A percentile compares a stretch with the other conserved stretches of the same genome.
Conservation (phyloP, 2,329 filamentous ascomycete species). For the Amauroascus niger region DNA sequence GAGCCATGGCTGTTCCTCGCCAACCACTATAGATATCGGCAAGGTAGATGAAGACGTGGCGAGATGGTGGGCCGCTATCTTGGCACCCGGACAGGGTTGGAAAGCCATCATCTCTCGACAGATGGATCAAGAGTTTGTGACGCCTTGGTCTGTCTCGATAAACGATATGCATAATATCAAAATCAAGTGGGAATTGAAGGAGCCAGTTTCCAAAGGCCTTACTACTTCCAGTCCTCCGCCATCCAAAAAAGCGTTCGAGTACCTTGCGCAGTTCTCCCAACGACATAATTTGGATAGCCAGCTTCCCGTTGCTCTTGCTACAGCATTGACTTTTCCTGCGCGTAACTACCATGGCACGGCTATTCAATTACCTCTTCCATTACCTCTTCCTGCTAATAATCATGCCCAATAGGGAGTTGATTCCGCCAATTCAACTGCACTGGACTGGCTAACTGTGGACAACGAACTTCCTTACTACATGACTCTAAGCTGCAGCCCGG, state of each 20-base stretch:
- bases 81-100: slow-evolving; percentile 8
- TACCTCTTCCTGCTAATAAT: slow-evolving; percentile 3
- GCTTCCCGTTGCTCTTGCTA: slow-evolving; percentile 6
- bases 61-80: slow-evolving; percentile 7
- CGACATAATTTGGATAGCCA: slow-evolving; percentile 8
- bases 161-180: not conserved
- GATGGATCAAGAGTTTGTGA: not conserved
- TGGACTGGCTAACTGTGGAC: not conserved
- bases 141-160: slow-evolving; percentile 9
- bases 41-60: slow-evolving; percentile 2
- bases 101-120: slow-evolving; percentile 5
- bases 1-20: slow-evolving; percentile 1
- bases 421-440: not conserved
- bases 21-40: slow-evolving; percentile 3
- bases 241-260: not conserved
- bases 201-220: not conserved
- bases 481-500: slow-evolving; percentile 6
- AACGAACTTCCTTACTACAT: slow-evolving; percentile 8
- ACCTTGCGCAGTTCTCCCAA: slow-evolving; percentile 1
- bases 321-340: slow-evolving; percentile 7
- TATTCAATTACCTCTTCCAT: not conserved
- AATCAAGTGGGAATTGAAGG: not conserved
- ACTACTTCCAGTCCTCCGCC: not conserved
- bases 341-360: slow-evolving; percentile 6
- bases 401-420: not conserved